Conservation (phyloP, 306 rosid species). For the Ziziphus jujuba region DNA sequence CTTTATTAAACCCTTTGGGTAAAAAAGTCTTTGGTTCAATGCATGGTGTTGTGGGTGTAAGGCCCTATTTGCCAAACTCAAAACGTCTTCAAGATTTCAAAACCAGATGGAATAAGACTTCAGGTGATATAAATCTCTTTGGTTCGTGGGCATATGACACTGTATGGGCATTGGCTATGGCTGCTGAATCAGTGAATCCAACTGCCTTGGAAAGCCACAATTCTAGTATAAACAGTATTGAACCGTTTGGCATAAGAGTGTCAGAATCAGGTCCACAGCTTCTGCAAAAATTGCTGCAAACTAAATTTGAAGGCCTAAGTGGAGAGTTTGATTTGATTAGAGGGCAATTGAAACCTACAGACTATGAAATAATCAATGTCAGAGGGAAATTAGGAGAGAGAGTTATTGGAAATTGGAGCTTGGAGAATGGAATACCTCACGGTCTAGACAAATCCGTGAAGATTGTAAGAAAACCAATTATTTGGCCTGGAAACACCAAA, state of each 20-base stretch:
- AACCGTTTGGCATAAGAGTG: background rate
- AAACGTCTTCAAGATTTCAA: slow-evolving; percentile 20
- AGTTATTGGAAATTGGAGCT: slow-evolving; percentile 28
- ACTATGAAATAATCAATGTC: slow-evolving; percentile 35
- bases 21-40: slow-evolving; percentile 19
- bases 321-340: slow-evolving; percentile 19
- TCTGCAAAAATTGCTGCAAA: background rate
- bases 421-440: background rate
- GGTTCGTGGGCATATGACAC: slow-evolving; percentile 47
- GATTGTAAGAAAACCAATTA: slow-evolving; percentile 2
- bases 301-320: slow-evolving; percentile 17
- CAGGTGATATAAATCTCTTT: background rate
- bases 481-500: slow-evolving; percentile 45
- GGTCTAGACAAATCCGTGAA: no score
- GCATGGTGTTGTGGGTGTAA: slow-evolving; percentile 50
- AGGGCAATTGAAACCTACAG: slow-evolving; percentile 31
- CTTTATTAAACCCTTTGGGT: slow-evolving; percentile 9
- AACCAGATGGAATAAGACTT: slow-evolving; percentile 5
- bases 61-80: slow-evolving; percentile 14
- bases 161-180: slow-evolving; percentile 24
- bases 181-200: background rate
- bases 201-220: no score
- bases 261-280: slow-evolving; percentile 9
- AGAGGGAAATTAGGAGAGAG: slow-evolving; percentile 26
- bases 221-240: background rate